Base-by-base conservation (phyloP, 352 stramenopile species). In the Pythium aquatile region DNA sequence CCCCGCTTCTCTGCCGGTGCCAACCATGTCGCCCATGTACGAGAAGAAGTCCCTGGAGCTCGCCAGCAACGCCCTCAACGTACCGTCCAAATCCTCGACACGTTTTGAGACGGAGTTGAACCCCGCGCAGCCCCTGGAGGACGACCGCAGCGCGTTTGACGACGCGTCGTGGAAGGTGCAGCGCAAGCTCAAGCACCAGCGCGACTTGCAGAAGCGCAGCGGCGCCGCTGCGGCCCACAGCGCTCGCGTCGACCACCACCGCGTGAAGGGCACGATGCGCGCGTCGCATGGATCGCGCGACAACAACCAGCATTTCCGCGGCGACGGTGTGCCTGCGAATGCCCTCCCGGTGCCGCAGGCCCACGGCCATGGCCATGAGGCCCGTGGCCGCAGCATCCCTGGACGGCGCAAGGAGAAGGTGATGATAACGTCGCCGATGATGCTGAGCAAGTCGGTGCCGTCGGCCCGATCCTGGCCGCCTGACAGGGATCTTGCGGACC, bases 171-270 rank as follows among this genome's bases (percentile, higher is more conserved):
- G 66, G 74, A 90, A 88, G 61, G 58, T 72, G 40, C 79, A 85
- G 61, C 79, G 79, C 75, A 85, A 89, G 62, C 67, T 89, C 65
- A 88, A 89, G 75, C 76, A 89, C 60, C 73, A 81, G 63, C 81
- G 79, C 55, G 79, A 88, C 59, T 66, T 75, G 5, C 69, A 69
- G 49, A 79, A 78, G 46, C 77, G 77, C 17, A 58, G 56, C 20
- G 16, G 33, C 51, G 51, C 28, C 32, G 39, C 46, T 28, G 42
- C 24, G 9, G 35, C 26, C 20, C 29, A 63, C 29, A 10, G 26
- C n/a, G n/a, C 37, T 6, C 33, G 33, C 64, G 55, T 33, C 7
- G 35, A 57, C n/a, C 65, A 70, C 82, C 83, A 74, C 61, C 75
- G 52, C 75, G 83, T 52, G 57, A 37, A 40, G 5, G 52, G 52